Evolutionary conservation across 2,329 filamentous ascomycete species (phyloP), one percentile per base, ranked within the genome.

Genomic region (Xylariaceae sp.): DNA sequence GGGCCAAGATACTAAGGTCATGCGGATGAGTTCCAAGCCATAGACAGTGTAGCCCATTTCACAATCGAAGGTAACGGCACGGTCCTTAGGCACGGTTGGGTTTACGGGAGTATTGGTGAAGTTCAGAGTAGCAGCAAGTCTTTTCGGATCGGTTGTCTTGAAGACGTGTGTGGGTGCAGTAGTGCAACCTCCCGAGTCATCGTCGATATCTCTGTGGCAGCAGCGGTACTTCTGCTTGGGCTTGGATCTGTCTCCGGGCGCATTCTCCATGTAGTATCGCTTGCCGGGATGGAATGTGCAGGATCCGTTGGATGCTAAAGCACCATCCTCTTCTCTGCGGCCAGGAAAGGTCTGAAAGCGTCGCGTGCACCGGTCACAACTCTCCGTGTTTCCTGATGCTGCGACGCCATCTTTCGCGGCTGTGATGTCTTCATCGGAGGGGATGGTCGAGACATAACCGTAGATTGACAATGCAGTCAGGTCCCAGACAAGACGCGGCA

Each of bases 11-110:
- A 93, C 87, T 5, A 89, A 92, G 0, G 94, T 97, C 3, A 99
- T 71, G 9, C 94, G 89, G 51, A 97, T 86, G 16, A 99, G 79
- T 69, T 99, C 94, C 58, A 97, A 75, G 0, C 95, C 94, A 45
- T 87, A 71, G 1, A 89, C 89, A 0, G 95, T 99, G 66, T 96
- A 97, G 5, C 89, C 90, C 94, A 99, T 99, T 67, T 99, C 94
- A 64, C 94, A 97, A 68, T 99, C 94, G 63, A 99, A 93, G 58
- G 85, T 88, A 11, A 97, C 84, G 2, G 88, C 89, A 34, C 81
- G 81, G 47, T 79, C 73, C 1, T 69, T 63, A 0, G 75, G 73
- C 1, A 74, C 76, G 2, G 71, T 62, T 1, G 74, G 68, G 59
- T 90, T 91, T 12, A 77, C 71, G 0, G 92, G 92, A 0, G 94